Base-by-base conservation (phyloP, 345 rosid genomes). In the Gossypium ekmanianum region DNA sequence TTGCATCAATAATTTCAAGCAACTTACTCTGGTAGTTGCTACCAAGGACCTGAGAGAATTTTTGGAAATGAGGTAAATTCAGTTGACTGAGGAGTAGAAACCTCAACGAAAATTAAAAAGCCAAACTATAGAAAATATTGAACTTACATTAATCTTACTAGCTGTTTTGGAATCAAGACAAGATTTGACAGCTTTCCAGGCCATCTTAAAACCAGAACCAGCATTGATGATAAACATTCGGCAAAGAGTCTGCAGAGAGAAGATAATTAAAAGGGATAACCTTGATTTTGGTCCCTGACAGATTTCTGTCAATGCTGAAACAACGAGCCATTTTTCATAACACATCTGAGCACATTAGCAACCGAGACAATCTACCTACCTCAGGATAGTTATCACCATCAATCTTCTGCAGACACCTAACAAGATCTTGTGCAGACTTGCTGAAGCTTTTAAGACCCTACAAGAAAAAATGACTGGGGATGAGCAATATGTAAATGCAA, bases 101-200 rank as follows among this genome's bases (percentile, higher is more conserved):
- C 47, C 9, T 27, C 6, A 52, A 74, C 9, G 41, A 27, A 26
- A 26, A 26, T 0, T 0, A 41, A 8, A 34, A 4, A 2, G 17
- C 39, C 13, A 66, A 45, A 54, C 26, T 10, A 4, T 41, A 70
- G 16, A 58, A 66, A 17, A 24, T 2, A 52, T 48, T 20, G 27
- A 47, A 70, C 83, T 76, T 85, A 93, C 99, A 81, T 88, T 89
- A 71, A 95, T 93, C 88, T 93, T 95, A n/a, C 97, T 81, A 52
- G 92, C 86, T n/a, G 98, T 93, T 75, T 81, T 91, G 17, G 99
- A 97, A 91, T 96, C 98, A 80, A 93, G 90, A 79, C 88, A 91
- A 75, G 84, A 78, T 80, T 92, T 93, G 71, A 92, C 85, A 9
- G 94, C 81, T 71, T 83, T 88, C 97, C 97, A 96, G 69, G 87